Evolutionary conservation across 1,284 basidiomycete genomes (phyloP).

Genomic region (Marasmius sp.): DNA sequence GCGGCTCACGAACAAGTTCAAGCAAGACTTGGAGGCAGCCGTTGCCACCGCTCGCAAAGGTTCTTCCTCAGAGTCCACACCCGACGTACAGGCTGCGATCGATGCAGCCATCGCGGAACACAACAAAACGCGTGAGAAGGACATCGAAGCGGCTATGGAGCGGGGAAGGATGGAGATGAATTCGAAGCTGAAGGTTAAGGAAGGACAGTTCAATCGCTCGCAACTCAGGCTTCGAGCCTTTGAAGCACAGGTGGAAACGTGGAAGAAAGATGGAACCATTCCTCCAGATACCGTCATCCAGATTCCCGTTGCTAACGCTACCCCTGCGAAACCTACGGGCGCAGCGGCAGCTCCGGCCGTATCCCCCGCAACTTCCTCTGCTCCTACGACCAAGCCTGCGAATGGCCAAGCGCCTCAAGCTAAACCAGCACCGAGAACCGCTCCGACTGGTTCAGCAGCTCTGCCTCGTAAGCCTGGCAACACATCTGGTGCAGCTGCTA

Average conservation of each 20-base stretch:
- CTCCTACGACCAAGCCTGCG: conserved; percentile 19
- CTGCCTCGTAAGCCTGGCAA: conserved; percentile 21
- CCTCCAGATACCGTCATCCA: conserved; percentile 24
- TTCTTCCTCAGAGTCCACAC: conserved; percentile 21
- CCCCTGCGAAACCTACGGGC: conserved; percentile 21
- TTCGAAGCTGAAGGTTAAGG: conserved; percentile 67
- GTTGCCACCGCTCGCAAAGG: conserved; percentile 40
- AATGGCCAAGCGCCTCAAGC: conserved; percentile 19
- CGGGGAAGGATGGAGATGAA: conserved; percentile 61
- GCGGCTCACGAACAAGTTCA: conserved; percentile 51
- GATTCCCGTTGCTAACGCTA: conserved; percentile 2
- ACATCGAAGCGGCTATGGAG: conserved; percentile 64
- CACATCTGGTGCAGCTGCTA: neutral
- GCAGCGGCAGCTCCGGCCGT: conserved; percentile 21
- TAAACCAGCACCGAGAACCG: neutral
- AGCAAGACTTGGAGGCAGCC: conserved; percentile 54
- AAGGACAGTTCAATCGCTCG: conserved; percentile 57
- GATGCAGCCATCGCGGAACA: conserved; percentile 51
- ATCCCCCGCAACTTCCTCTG: conserved; percentile 17
- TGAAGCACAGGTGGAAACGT: conserved; percentile 59
- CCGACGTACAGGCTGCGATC: conserved; percentile 41
- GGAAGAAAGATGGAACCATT: conserved; percentile 50
- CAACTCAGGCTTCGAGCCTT: conserved; percentile 64
- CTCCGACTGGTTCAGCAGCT: conserved; percentile 16
- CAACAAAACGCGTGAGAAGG: conserved; percentile 47